phyloP scores from a whole-genome alignment of 352 stramenopile species.

The Lagenidium giganteum region DNA sequence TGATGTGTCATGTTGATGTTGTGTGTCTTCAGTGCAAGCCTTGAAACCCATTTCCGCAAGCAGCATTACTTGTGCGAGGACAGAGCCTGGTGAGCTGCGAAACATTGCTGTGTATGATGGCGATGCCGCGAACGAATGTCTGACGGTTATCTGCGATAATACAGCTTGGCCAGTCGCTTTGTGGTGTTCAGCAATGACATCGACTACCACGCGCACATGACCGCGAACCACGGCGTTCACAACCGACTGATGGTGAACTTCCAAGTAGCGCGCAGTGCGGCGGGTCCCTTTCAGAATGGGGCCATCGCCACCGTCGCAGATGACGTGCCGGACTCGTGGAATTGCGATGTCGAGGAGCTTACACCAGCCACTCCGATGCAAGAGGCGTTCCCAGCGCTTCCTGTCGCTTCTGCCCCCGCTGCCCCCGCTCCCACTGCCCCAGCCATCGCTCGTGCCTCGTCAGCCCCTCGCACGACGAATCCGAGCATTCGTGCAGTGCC shows the following conservation, averaged over 20 bases:
- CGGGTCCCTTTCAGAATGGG: constrained; percentile 52
- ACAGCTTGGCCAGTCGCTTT: constrained; percentile 76
- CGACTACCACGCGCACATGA: constrained; percentile 85
- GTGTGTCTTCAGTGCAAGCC: constrained; percentile 40
- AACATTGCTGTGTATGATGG: constrained; percentile 2
- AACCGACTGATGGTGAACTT: constrained; percentile 77
- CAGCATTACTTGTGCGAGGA: constrained; percentile 88
- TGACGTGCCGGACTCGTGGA: constrained; percentile 57
- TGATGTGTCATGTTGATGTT: constrained; percentile 1
- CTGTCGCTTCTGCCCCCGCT: constrained; percentile 28
- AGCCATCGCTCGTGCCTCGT: constrained; percentile 35
- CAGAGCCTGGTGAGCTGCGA: constrained; percentile 41
- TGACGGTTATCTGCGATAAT: background rate
- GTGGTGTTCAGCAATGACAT: constrained; percentile 85
- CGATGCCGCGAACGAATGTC: too few species aligned
- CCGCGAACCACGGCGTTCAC: constrained; percentile 61
- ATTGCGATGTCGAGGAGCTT: constrained; percentile 31
- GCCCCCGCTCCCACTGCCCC: constrained; percentile 30
- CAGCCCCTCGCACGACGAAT: constrained; percentile 13
- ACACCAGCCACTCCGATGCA: constrained; percentile 21
- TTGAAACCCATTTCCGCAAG: constrained; percentile 80
- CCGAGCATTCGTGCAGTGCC: constrained; percentile 13
- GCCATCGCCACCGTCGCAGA: constrained; percentile 13
- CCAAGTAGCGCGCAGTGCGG: constrained; percentile 49
- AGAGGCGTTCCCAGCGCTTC: constrained; percentile 66